phyloP scores from a whole-genome alignment of 2,329 filamentous ascomycete species.

The Colletotrichum abscissum region DNA sequence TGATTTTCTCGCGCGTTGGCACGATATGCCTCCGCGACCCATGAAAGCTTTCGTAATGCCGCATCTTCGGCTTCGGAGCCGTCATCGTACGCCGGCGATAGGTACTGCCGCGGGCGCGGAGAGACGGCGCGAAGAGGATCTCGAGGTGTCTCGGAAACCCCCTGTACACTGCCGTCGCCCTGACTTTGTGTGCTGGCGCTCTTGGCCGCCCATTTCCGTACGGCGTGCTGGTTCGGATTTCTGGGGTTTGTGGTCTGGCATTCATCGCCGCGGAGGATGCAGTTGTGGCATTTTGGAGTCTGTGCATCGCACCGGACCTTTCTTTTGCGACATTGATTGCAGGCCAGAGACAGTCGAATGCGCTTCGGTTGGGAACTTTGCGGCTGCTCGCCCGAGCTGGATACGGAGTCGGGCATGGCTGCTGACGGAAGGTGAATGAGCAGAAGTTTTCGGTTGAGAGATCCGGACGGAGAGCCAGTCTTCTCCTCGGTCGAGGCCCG shows the following conservation, averaged over 20 bases:
- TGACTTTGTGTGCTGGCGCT: slow-evolving; percentile 17
- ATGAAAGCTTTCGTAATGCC: slow-evolving; percentile 9
- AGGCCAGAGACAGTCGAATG: slow-evolving; percentile 39
- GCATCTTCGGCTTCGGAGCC: slow-evolving; percentile 13
- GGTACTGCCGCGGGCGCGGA: slow-evolving; percentile 6
- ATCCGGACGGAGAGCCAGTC: not conserved
- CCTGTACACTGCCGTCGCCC: not conserved
- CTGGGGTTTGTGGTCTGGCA: slow-evolving; percentile 41
- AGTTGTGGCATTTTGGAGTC: slow-evolving; percentile 43
- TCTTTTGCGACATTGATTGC: slow-evolving; percentile 42
- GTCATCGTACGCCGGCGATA: slow-evolving; percentile 16
- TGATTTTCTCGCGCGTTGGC: slow-evolving; percentile 18
- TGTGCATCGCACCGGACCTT: slow-evolving; percentile 43
- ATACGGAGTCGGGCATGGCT: slow-evolving; percentile 17
- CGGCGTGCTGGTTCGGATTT: slow-evolving; percentile 34
- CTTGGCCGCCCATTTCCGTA: slow-evolving; percentile 38
- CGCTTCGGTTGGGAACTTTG: slow-evolving; percentile 29
- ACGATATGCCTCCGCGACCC: slow-evolving; percentile 21
- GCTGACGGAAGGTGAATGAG: not conserved
- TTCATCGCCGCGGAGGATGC: slow-evolving; percentile 43
- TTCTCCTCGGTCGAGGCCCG: slow-evolving; percentile 19
- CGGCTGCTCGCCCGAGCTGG: slow-evolving; percentile 12
- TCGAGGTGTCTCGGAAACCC: slow-evolving; percentile 4
- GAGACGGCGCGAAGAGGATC: slow-evolving; percentile 4
- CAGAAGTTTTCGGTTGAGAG: not conserved